Evolutionary conservation across 2,329 filamentous ascomycete species (phyloP).

Genomic region (Hypoxylon sp.): DNA sequence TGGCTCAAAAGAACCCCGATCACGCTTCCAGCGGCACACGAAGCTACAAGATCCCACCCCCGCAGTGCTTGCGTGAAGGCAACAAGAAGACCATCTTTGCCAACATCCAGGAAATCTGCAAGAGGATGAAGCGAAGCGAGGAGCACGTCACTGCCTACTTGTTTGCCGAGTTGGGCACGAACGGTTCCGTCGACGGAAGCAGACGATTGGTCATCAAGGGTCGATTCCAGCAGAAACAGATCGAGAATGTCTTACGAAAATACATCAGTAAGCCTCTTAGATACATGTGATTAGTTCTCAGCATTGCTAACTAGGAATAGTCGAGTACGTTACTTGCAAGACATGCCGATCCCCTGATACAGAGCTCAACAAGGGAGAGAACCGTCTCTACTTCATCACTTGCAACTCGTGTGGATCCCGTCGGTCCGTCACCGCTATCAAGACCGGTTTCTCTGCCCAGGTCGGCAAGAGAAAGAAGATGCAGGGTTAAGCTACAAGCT

Average conservation of each 20-base stretch:
- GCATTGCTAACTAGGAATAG: slow-evolving; percentile 60
- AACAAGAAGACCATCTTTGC: slow-evolving; percentile 99
- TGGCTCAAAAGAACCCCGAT: slow-evolving; percentile 97
- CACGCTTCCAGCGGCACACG: slow-evolving; percentile 89
- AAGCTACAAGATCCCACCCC: slow-evolving; percentile 99
- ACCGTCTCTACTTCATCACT: slow-evolving; percentile 98
- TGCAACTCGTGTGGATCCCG: slow-evolving; percentile 90
- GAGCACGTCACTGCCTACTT: slow-evolving; percentile 98
- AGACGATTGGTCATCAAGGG: slow-evolving; percentile 98
- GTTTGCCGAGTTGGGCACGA: slow-evolving; percentile 96
- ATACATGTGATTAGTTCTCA: background rate
- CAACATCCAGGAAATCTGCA: slow-evolving; percentile 98
- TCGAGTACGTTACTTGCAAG: slow-evolving; percentile 99
- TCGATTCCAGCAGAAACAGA: slow-evolving; percentile 99
- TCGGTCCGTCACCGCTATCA: slow-evolving; percentile 96
- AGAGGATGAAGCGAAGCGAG: slow-evolving; percentile 98
- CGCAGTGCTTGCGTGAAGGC: slow-evolving; percentile 98
- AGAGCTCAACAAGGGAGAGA: slow-evolving; percentile 98
- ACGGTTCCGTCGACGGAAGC: slow-evolving; percentile 92
- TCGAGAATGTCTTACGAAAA: slow-evolving; percentile 95
- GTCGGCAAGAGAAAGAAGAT: slow-evolving; percentile 98
- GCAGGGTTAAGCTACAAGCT: slow-evolving; percentile 77
- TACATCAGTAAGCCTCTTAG: slow-evolving; percentile 81
- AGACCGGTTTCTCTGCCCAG: slow-evolving; percentile 99
- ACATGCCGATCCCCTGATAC: slow-evolving; percentile 96